These are phyloP conservation scores for Citrus sp. DNA, from an alignment of 345 rosid species.

Conservation along the genomic window DNA sequence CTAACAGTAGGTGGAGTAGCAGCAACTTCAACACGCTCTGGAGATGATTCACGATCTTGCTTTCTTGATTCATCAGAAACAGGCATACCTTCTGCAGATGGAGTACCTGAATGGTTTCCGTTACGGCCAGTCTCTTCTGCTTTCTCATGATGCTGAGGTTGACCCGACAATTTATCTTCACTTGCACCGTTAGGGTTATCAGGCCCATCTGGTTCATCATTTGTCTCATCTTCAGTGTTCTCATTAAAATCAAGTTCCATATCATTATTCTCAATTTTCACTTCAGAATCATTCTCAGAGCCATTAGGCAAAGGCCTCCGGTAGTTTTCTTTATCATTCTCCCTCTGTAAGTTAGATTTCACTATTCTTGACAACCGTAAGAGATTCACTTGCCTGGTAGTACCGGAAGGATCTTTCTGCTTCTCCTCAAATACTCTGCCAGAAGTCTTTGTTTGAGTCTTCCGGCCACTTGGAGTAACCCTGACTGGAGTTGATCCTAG, in stretches of 20 bases:
- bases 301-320: constrained; percentile 72
- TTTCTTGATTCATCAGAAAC: constrained; percentile 46
- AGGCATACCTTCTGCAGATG: constrained; percentile 36
- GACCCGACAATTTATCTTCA: constrained; percentile 33
- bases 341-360: constrained; percentile 81
- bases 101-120: constrained; percentile 32
- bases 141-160: constrained; percentile 34
- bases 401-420: constrained; percentile 56
- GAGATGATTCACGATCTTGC: constrained; percentile 51
- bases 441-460: constrained; percentile 51
- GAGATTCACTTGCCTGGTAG: constrained; percentile 70
- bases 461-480: constrained; percentile 55
- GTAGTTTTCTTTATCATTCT: constrained; percentile 97
- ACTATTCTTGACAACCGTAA: constrained; percentile 93
- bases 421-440: constrained; percentile 60
- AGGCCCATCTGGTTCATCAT: constrained; percentile 68
- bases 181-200: constrained; percentile 40
- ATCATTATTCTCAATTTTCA: constrained; percentile 88
- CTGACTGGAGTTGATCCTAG: constrained; percentile 60
- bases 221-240: constrained; percentile 67
- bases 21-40: constrained; percentile 52
- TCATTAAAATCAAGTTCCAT: constrained; percentile 99
- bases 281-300: constrained; percentile 79
- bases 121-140: constrained; percentile 40
- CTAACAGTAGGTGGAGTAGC: constrained; percentile 60